These are phyloP conservation scores for Corymbia maculata DNA, from an alignment of 345 rosid species.

Conservation along the genomic window DNA sequence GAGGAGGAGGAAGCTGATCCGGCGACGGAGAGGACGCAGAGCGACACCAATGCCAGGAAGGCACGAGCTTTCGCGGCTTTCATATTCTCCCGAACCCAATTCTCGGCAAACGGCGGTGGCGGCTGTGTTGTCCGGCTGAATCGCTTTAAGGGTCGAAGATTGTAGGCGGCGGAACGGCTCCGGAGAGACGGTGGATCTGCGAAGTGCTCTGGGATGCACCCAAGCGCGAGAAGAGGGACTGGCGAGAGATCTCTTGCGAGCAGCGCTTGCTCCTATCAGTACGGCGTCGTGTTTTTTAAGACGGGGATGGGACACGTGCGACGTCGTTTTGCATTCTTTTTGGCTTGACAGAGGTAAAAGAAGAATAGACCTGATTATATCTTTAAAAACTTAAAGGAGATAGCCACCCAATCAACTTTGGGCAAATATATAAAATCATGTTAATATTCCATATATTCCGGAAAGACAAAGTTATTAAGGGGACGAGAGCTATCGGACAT, in stretches of 20 bases:
- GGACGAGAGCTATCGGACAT: too few species aligned
- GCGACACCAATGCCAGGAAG: constrained; percentile 13
- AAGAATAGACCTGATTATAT: not conserved
- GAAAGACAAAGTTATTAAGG: too few species aligned
- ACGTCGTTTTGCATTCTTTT: not conserved
- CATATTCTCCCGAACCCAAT: constrained; percentile 7
- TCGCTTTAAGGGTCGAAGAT: not conserved
- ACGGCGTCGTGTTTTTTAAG: not conserved
- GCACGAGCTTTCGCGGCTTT: constrained; percentile 4
- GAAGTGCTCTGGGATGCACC: too few species aligned
- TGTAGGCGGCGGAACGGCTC: not conserved
- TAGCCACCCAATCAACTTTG: too few species aligned
- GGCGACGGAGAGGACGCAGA: constrained; percentile 2
- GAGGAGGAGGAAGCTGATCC: constrained; percentile 38
- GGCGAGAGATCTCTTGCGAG: not conserved
- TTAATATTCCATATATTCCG: too few species aligned
- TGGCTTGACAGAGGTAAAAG: not conserved
- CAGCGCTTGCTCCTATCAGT: not conserved
- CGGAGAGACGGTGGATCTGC: not conserved
- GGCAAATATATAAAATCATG: too few species aligned
- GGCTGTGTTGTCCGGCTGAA: not conserved
- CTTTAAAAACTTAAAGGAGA: too few species aligned
- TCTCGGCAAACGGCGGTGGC: not conserved
- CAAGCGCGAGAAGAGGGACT: not conserved
- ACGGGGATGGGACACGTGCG: not conserved